phyloP scores from a whole-genome alignment of 192 early-diverging fungal species.

The Backusella westeae region DNA sequence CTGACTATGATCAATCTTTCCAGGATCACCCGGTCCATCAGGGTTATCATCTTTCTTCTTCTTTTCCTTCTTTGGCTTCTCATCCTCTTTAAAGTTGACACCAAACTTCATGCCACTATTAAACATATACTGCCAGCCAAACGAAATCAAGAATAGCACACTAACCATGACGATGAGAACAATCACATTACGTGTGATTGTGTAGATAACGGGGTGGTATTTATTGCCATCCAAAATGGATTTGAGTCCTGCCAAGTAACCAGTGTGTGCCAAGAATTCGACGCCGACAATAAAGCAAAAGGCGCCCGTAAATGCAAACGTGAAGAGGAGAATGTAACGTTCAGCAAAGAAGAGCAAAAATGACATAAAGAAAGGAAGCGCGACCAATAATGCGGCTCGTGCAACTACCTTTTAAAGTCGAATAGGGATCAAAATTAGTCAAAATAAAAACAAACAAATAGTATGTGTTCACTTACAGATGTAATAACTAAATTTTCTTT shows the following conservation, averaged over 20 bases:
- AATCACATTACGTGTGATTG: not conserved
- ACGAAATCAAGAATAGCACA: constrained; percentile 22
- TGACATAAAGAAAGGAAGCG: constrained; percentile 1
- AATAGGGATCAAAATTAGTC: not conserved
- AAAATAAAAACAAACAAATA: not conserved
- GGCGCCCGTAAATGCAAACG: constrained; percentile 12
- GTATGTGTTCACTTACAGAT: not conserved
- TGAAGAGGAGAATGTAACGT: constrained; percentile 10
- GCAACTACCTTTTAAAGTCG: not conserved
- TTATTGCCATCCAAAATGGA: constrained; percentile 18
- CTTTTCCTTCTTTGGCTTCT: not conserved
- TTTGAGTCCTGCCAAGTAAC: constrained; percentile 13
- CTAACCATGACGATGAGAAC: constrained; percentile 6
- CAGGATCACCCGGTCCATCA: constrained; percentile 7
- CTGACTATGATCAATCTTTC: not conserved
- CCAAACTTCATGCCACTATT: constrained; percentile 23
- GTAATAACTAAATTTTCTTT: constrained; percentile 27
- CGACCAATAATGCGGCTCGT: not conserved
- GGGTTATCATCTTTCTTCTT: not conserved
- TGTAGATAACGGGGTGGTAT: constrained; percentile 4
- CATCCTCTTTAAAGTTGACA: constrained; percentile 10
- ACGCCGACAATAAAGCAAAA: constrained; percentile 16
- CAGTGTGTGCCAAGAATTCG: constrained; percentile 23
- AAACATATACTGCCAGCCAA: not conserved
- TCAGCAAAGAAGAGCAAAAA: constrained; percentile 14